Evolutionary conservation across 208 protist genomes (phyloP).

Genomic region (Wallacemonas sp.): DNA sequence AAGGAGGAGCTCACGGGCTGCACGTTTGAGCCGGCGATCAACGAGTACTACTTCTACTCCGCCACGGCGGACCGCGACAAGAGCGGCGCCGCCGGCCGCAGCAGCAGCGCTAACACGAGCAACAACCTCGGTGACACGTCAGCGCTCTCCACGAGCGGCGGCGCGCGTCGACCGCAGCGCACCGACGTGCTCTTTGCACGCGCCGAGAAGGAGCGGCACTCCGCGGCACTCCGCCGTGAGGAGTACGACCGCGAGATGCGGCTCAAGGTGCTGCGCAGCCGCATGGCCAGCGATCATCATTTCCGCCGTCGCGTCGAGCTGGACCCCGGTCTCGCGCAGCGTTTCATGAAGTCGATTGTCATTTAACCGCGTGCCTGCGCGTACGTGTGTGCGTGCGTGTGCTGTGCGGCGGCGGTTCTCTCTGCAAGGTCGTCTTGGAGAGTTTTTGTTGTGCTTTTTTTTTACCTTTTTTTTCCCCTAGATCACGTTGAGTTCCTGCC

Average conservation of each 20-base stretch:
- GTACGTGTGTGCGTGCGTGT: too few relatives aligned
- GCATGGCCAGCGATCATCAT: slow-evolving; percentile 79
- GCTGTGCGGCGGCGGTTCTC: too few relatives aligned
- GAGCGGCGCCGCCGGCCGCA: neutral
- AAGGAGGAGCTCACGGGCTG: slow-evolving; percentile 39
- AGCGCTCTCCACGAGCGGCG: neutral
- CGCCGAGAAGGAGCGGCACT: slow-evolving; percentile 25
- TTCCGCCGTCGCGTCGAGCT: slow-evolving; percentile 86
- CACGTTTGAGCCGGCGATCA: slow-evolving; percentile 59
- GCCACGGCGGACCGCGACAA: neutral
- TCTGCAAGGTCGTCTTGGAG: neutral
- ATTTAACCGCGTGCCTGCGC: too few relatives aligned
- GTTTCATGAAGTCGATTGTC: slow-evolving; percentile 81
- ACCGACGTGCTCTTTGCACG: slow-evolving; percentile 60
- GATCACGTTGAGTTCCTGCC: neutral
- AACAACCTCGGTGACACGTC: neutral
- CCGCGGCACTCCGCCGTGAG: slow-evolving; percentile 27
- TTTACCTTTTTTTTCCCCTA: slow-evolving; percentile 4
- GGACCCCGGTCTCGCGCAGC: slow-evolving; percentile 72
- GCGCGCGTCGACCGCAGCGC: slow-evolving; percentile 8
- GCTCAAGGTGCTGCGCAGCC: slow-evolving; percentile 59
- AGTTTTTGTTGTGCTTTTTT: neutral
- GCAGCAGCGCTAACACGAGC: neutral
- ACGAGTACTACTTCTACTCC: slow-evolving; percentile 24
- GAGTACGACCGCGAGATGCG: slow-evolving; percentile 41